Conservation (phyloP, 805 yeast species). For the Barnettozyma populi region DNA sequence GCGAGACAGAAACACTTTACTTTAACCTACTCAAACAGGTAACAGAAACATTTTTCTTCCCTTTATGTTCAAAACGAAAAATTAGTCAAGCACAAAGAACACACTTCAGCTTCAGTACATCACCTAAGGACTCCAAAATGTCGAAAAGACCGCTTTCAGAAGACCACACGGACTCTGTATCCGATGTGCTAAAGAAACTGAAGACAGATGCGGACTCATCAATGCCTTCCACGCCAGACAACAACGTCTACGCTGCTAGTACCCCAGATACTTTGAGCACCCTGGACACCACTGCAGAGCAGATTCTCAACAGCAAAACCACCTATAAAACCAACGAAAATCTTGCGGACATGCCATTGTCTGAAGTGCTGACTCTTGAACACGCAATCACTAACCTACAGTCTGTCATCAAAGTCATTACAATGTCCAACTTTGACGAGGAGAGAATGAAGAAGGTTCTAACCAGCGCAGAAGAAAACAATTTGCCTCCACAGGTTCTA, state of each 20-base stretch:
- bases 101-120: no score
- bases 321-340: not conserved
- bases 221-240: not conserved
- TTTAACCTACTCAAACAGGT: no score
- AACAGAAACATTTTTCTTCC: no score
- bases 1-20: no score
- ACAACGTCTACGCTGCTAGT: not conserved
- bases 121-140: not conserved
- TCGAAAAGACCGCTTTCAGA: not conserved
- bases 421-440: constrained; percentile 52
- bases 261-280: not conserved
- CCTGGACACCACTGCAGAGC: not conserved
- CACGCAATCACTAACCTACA: constrained; percentile 50
- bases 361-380: constrained; percentile 30
- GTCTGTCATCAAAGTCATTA: constrained; percentile 43
- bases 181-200: not conserved
- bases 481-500: constrained; percentile 35
- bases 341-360: not conserved
- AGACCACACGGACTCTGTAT: not conserved
- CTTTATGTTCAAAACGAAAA: no score
- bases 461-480: constrained; percentile 27
- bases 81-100: not conserved
- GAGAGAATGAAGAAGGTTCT: constrained; percentile 32
- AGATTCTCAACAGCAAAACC: not conserved
- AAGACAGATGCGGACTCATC: not conserved